These are phyloP conservation scores for Phytophthora hybrid DNA, from an alignment of 352 stramenopile genomes.

Conservation along the genomic window DNA sequence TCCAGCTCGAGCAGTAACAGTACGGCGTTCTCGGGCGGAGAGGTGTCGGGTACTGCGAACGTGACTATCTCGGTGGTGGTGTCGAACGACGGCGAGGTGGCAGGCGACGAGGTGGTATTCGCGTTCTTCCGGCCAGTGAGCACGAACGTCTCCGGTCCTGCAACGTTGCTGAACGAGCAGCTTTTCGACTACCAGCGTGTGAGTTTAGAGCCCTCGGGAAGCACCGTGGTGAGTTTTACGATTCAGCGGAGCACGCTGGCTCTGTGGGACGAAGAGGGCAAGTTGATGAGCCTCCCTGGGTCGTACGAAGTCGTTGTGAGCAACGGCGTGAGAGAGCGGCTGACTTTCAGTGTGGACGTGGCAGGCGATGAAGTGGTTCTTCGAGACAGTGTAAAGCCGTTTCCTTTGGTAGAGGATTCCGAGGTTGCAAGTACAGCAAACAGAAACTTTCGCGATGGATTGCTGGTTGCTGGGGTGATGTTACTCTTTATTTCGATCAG, in stretches of 20 bases:
- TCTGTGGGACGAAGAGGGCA: constrained; percentile 53
- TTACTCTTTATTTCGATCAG: too few relatives aligned
- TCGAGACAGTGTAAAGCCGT: too few relatives aligned
- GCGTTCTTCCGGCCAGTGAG: constrained; percentile 70
- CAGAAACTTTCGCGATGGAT: too few relatives aligned
- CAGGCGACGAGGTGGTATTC: constrained; percentile 70
- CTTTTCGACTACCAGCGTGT: constrained; percentile 69
- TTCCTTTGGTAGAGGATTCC: too few relatives aligned
- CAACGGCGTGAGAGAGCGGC: too few relatives aligned
- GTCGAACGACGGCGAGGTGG: constrained; percentile 55
- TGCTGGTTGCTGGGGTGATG: too few relatives aligned
- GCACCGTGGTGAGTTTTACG: constrained; percentile 39
- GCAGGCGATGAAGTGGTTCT: too few relatives aligned
- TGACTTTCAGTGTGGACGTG: too few relatives aligned
- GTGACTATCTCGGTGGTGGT: constrained; percentile 51
- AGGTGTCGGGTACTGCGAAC: too few relatives aligned
- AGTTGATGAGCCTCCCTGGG: constrained; percentile 55
- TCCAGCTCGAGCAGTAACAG: too few relatives aligned
- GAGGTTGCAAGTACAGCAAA: too few relatives aligned
- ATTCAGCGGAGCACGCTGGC: constrained; percentile 48
- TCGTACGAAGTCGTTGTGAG: constrained; percentile 76
- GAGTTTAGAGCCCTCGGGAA: constrained; percentile 38
- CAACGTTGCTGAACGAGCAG: constrained; percentile 69
- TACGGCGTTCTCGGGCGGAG: too few relatives aligned
- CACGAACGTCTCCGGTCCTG: constrained; percentile 54